Base-by-base conservation (phyloP, 768 basidiomycete species). In the Boletus rex-veris region DNA sequence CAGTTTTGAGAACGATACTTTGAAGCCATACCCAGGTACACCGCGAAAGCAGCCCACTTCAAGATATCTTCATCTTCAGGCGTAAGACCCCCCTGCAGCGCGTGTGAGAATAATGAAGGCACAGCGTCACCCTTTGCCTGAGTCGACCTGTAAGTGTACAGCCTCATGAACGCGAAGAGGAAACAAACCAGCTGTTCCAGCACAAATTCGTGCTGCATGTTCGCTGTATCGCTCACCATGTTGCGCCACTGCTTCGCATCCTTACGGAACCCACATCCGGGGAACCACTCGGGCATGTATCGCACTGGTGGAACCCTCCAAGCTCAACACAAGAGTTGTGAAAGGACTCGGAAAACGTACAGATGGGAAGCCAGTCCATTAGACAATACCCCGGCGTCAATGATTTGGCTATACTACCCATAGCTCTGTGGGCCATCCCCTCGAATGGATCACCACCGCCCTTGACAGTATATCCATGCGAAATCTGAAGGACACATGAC, bases 381-480 rank as follows among this genome's bases (percentile, higher is more conserved):
- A 55, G n/a, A 38, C 45, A 64, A 7, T 38, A 36, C 8, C 50
- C 56, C 2, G 60, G 59, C 0, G 37, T 33, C 16, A 24, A 26
- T 28, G 10, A 55, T 14, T 14, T 8, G 3, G 62, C 26, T 9
- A 49, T 33, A n/a, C 55, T 50, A 0, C 48, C 51, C 21, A 64
- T 55, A 1, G 64, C 64, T n/a, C 53, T 52, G 44, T 73, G 61
- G 7, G 66, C 66, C 26, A 62, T 42, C 43, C 64, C 45, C 24
- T 73, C 58, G 48, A 70, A 67, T 0, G 70, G 71, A 58, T 75
- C 75, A 28, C 68, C 46, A 5, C 62, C 55, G 3, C 62, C 57
- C 40, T 62, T 39, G 15, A 73, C 66, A 9, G 68, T 57, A 21
- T 74, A 62, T 3, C 75, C 76, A 48, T 76, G 69, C 3, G 70